phyloP scores from a whole-genome alignment of 345 rosid species.

The Heritiera fomes region DNA sequence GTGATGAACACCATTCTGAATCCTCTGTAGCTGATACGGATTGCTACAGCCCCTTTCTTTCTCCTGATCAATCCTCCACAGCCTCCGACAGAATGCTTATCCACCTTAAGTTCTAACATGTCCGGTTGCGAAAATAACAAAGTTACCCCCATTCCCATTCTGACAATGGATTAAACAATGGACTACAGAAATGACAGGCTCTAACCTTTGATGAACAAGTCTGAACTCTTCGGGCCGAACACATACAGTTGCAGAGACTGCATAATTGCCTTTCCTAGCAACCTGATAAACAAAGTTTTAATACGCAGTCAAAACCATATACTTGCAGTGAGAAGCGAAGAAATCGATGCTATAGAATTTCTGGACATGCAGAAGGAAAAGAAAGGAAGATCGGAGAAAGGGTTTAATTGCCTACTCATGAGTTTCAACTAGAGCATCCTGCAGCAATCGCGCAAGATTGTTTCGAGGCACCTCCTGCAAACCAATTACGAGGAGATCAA shows the following conservation, averaged over 20 bases:
- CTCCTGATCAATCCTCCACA: constrained; percentile 47
- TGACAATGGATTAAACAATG: not conserved
- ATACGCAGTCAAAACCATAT: not conserved
- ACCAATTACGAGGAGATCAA: constrained; percentile 49
- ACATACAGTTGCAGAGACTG: constrained; percentile 54
- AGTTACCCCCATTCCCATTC: too few relatives aligned
- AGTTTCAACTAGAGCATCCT: constrained; percentile 40
- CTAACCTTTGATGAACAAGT: constrained; percentile 32
- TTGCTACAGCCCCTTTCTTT: constrained; percentile 56
- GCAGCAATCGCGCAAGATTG: constrained; percentile 33
- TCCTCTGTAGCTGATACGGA: constrained; percentile 46
- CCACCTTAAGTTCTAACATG: constrained; percentile 44
- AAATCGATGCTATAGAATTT: too few relatives aligned
- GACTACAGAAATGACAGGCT: not conserved
- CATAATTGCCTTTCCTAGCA: constrained; percentile 44
- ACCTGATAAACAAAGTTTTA: constrained; percentile 21
- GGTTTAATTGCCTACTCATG: constrained; percentile 36
- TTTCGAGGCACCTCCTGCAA: constrained; percentile 54
- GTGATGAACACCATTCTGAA: constrained; percentile 47
- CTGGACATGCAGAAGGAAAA: too few relatives aligned
- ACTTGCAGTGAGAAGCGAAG: too few relatives aligned
- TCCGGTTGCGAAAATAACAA: not conserved
- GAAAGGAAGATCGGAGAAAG: not conserved
- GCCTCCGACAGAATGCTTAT: constrained; percentile 46
- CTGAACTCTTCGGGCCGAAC: constrained; percentile 42